Base-by-base conservation (phyloP, 1,284 basidiomycete species). In the Chalciporus sp. region DNA sequence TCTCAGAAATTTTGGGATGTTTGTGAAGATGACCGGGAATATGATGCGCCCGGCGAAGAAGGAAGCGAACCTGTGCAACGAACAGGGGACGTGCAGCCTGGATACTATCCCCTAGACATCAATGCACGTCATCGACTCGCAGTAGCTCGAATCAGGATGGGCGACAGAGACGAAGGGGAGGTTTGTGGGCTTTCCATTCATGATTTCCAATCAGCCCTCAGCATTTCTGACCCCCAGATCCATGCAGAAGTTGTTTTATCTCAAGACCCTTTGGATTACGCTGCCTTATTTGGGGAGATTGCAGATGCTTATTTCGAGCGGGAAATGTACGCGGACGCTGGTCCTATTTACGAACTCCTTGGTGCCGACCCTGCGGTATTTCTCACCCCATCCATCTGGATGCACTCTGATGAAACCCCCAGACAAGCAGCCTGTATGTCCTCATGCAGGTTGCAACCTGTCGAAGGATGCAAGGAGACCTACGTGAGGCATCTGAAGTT, bases 81-180 rank as follows among this genome's bases (percentile, higher is more conserved):
- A 28, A 31, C 39, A 7, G 72, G 72, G 8, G 72, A 73, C 48
- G 58, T 83, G 1, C 74, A 76, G 45, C 74, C 82, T 0, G 86
- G 84, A 12, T 79, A 77, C 44, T 87, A 85, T 66, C 76, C 77
- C 4, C 73, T 98, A 43, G 92, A 96, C 59, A 78, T 89, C 5
- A 92, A 93, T 59, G 82, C 95, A 3, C 77, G 95, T 45, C 87
- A 95, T 67, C 80, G 94, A n/a, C 74, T 99, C 2, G 94, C 92
- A 0, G 79, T 97, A 23, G 85, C 92, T 1, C 80, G 96, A 49
- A 84, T 98, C 31, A 90, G 87, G 67, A 79, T 92, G 70, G 90
- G 90, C 0, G 85, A 96, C 53, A 69, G 83, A 11, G 85, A 88
- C 1, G 94, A 96, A 68, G 94, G 91, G 6, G 86, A 88, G 76